Conservation (phyloP, 2,329 filamentous ascomycete genomes). For the Calonectria pauciramosa region DNA sequence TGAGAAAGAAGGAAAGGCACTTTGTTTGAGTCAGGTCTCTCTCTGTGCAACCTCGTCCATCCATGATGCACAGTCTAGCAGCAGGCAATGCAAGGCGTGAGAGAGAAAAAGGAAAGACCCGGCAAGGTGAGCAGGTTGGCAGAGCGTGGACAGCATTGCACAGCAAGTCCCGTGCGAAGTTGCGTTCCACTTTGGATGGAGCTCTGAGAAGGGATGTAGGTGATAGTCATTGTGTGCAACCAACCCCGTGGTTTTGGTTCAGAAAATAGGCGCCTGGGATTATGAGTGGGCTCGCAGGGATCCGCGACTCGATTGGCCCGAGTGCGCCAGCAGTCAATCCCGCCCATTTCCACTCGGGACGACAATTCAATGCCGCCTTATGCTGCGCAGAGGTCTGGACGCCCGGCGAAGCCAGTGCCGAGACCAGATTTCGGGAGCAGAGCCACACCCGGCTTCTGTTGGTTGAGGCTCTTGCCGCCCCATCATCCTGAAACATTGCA, state of each 20-base stretch:
- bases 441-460: conserved; percentile 9
- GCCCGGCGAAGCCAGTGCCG: background rate
- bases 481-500: conserved; percentile 23
- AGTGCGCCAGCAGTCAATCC: background rate
- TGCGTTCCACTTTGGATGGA: conserved; percentile 23
- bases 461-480: conserved; percentile 9
- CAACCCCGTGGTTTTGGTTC: background rate
- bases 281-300: background rate
- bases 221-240: conserved; percentile 5
- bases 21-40: background rate
- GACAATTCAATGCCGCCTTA: conserved; percentile 13
- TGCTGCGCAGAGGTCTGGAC: conserved; percentile 2
- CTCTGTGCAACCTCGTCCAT: background rate
- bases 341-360: background rate
- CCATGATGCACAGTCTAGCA: background rate
- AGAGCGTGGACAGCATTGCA: background rate
- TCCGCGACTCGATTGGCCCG: background rate
- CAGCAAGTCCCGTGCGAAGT: conserved; percentile 6
- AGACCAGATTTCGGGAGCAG: background rate
- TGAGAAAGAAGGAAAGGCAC: background rate
- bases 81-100: background rate
- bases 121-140: background rate
- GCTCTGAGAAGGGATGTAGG: conserved; percentile 5
- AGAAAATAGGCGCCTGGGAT: conserved; percentile 15
- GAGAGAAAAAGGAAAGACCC: background rate